Base-by-base conservation (phyloP, 169 alveolate genomes). In the Eimeria necatrix region DNA sequence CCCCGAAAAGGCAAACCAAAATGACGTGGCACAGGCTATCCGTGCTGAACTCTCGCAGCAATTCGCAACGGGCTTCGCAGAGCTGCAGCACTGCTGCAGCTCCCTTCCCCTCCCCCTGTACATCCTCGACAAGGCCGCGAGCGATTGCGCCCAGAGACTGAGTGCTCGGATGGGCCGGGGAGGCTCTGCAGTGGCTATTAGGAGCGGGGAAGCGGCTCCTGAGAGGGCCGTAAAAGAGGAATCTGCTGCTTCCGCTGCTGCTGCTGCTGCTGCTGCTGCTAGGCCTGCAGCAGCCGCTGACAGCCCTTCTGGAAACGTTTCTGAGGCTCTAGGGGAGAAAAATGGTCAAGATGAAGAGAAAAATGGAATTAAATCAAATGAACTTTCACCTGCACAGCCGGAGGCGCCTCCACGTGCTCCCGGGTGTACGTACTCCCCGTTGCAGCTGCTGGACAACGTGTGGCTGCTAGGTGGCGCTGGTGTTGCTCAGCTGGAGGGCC, bases 401-500 rank as follows among this genome's bases (percentile, higher is more conserved):
- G 4, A 59, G 70, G 60, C 46, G 41, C 74, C 46, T 4, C 24
- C 90, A 52, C 7, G 74, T 10, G n/a, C 76, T 26, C n/a, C 56
- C 59, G 53, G 22, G 22, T 81, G 90, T 81, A n/a, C 73, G 22
- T 52, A 51, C 90, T 20, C 73, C 56, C 74, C 90, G 64, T 20
- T 81, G 52, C 90, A n/a, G 90, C 24, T 81, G 70, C 10, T 81
- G 53, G 90, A 81, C 4, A 81, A 81, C 24, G 90, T 53, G 18
- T 52, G 76, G 71, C 26, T 52, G 32, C 53, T 83, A 4, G 76
- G 76, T 6, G 76, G 73, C 2, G 71, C 91, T 10, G 91, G 91
- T 14, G 53, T 22, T n/a, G 56, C 91, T 6, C 52, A 56, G 56
- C 91, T 83, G 24, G 74, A 83, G 74, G 91, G 73, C 56, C 91